These are phyloP conservation scores for Alternaria burnsii DNA, from an alignment of 2,329 filamentous ascomycete genomes.

Conservation along the genomic window DNA sequence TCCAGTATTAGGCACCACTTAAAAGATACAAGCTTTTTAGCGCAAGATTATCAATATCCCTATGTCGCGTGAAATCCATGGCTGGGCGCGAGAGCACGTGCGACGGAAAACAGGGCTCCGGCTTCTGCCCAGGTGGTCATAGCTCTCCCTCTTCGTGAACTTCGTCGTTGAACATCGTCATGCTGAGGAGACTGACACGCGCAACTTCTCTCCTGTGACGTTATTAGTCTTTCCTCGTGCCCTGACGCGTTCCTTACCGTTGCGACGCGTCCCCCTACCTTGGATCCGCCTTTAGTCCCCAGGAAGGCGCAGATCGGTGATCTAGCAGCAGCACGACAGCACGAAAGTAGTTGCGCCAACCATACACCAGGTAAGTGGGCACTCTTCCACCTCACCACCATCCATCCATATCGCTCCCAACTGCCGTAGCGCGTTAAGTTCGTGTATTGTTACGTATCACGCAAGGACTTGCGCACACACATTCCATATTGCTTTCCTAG, in stretches of 20 bases:
- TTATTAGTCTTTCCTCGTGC: slow-evolving; percentile 8
- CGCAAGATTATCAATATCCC: background rate
- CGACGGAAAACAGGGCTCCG: slow-evolving; percentile 18
- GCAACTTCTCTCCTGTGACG: slow-evolving; percentile 4
- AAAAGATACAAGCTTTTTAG: background rate
- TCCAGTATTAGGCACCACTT: background rate
- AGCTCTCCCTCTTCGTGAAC: slow-evolving; percentile 21
- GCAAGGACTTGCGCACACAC: background rate
- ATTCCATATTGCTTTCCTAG: background rate
- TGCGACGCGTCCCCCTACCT: slow-evolving; percentile 1
- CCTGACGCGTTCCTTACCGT: background rate
- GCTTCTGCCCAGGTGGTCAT: slow-evolving; percentile 22
- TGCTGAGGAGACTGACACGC: slow-evolving; percentile 13
- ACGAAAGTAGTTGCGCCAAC: slow-evolving; percentile 19
- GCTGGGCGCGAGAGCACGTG: slow-evolving; percentile 16
- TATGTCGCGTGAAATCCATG: background rate
- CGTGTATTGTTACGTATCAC: background rate
- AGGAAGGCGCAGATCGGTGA: slow-evolving; percentile 10
- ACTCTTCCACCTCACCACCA: slow-evolving; percentile 4
- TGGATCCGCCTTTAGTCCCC: background rate
- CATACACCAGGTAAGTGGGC: slow-evolving; percentile 26
- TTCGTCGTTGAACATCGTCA: slow-evolving; percentile 22
- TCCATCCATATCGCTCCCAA: slow-evolving; percentile 5
- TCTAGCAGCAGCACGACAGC: slow-evolving; percentile 15
- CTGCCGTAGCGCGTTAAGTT: background rate